phyloP scores from a whole-genome alignment of 306 rosid genomes.

The Rosa rugosa region DNA sequence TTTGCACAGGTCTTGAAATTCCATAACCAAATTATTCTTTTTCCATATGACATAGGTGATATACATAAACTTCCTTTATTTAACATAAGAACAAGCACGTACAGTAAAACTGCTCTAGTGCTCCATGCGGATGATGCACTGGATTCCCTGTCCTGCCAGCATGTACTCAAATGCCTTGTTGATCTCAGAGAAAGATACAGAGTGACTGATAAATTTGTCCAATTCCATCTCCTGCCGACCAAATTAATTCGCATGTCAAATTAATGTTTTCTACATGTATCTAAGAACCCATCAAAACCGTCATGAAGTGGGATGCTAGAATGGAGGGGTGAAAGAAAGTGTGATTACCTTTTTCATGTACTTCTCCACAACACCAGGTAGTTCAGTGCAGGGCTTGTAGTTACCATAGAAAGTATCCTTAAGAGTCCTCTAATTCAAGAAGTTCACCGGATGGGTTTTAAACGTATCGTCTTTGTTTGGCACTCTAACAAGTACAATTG shows the following conservation, averaged over 20 bases:
- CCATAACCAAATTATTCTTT: not conserved
- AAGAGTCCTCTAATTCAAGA: constrained; percentile 77
- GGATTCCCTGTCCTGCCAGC: constrained; percentile 65
- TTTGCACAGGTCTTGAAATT: not conserved
- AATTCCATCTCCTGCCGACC: constrained; percentile 62
- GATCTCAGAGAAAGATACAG: constrained; percentile 58
- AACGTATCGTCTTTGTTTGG: constrained; percentile 82
- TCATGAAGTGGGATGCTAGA: not conserved
- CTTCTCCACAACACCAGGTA: constrained; percentile 70
- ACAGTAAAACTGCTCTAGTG: constrained; percentile 11
- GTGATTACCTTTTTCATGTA: constrained; percentile 59
- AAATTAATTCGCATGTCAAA: not conserved
- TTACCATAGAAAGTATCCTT: constrained; percentile 92
- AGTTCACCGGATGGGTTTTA: constrained; percentile 72
- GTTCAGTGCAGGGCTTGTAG: constrained; percentile 79
- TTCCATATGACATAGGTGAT: not conserved
- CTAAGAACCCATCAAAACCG: not conserved
- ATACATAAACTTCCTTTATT: not conserved
- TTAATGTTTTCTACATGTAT: not conserved
- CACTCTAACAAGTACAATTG: constrained; percentile 73
- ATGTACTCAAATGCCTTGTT: constrained; percentile 78
- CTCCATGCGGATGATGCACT: constrained; percentile 61
- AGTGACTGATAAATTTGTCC: constrained; percentile 78
- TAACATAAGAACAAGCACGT: not conserved
- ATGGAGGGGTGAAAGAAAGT: too few species aligned